A percentile compares a stretch with the other conserved stretches of the same genome.
phyloP scores from a whole-genome alignment of 768 basidiomycete genomes.

The Wakefieldia striispora region DNA sequence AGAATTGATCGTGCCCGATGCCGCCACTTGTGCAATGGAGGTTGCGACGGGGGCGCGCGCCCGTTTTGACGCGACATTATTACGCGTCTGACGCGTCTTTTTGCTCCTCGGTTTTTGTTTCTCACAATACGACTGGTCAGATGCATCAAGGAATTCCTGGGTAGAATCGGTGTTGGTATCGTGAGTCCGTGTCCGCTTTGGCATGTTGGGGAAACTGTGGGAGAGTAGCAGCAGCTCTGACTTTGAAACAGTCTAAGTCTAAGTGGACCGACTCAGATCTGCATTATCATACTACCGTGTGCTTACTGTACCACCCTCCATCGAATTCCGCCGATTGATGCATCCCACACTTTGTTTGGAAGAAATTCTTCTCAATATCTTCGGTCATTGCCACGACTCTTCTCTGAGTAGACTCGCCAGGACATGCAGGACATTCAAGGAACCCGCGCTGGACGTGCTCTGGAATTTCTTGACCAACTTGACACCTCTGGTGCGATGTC shows the following conservation, averaged over 20 bases:
- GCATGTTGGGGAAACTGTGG: conserved; percentile 15
- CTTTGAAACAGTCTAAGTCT: too few relatives aligned
- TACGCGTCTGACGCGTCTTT: conserved; percentile 18
- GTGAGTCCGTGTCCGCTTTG: conserved; percentile 27
- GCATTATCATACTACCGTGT: too few relatives aligned
- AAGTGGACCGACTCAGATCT: too few relatives aligned
- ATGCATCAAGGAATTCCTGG: conserved; percentile 11
- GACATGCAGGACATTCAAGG: conserved; percentile 16
- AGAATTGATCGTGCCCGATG: background rate
- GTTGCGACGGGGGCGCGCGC: background rate
- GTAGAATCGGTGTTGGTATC: conserved; percentile 12
- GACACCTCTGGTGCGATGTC: conserved; percentile 10
- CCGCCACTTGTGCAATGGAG: background rate
- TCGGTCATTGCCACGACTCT: conserved; percentile 1
- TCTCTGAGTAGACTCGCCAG: conserved; percentile 3
- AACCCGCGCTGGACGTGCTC: conserved; percentile 7
- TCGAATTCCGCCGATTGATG: too few relatives aligned
- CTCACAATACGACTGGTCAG: conserved; percentile 24
- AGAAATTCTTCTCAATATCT: conserved; percentile 13
- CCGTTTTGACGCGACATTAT: conserved; percentile 14
- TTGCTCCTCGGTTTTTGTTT: conserved; percentile 6
- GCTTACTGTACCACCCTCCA: too few relatives aligned
- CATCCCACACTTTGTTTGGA: background rate
- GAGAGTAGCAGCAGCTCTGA: too few relatives aligned
- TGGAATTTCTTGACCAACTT: conserved; percentile 10